phyloP scores from a whole-genome alignment of 768 basidiomycete species.

The Trametes villosa region DNA sequence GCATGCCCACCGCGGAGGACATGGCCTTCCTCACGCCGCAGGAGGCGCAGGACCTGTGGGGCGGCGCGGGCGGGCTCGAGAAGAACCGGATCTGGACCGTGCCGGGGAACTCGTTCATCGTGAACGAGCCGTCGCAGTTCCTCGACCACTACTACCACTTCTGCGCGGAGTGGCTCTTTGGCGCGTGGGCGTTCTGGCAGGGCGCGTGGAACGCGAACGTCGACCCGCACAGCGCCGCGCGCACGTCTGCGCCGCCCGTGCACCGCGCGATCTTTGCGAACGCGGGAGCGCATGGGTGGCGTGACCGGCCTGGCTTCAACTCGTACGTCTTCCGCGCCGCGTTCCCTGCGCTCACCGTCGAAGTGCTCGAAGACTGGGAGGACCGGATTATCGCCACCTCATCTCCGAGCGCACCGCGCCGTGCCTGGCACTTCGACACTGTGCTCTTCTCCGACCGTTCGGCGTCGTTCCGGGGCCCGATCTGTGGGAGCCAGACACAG shows the following conservation, averaged over 20 bases:
- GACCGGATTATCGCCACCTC: slow-evolving; percentile 52
- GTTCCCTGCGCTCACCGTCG: slow-evolving; percentile 72
- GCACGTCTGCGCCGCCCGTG: slow-evolving; percentile 54
- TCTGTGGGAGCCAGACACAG: slow-evolving; percentile 68
- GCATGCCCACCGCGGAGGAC: slow-evolving; percentile 67
- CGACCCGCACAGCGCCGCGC: slow-evolving; percentile 21
- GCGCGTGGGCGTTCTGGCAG: slow-evolving; percentile 75
- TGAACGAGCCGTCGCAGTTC: slow-evolving; percentile 78
- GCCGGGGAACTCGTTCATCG: slow-evolving; percentile 71
- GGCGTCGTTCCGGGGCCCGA: slow-evolving; percentile 69
- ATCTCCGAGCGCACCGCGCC: slow-evolving; percentile 22
- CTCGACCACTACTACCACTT: slow-evolving; percentile 89
- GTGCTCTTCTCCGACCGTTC: slow-evolving; percentile 75
- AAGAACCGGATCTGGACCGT: slow-evolving; percentile 65
- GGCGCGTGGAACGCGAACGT: slow-evolving; percentile 45
- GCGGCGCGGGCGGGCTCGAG: slow-evolving; percentile 35
- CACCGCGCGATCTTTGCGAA: slow-evolving; percentile 76
- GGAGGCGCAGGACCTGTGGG: slow-evolving; percentile 69
- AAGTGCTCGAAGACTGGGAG: slow-evolving; percentile 70
- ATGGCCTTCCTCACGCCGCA: slow-evolving; percentile 64
- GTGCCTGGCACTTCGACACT: slow-evolving; percentile 73
- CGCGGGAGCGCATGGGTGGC: slow-evolving; percentile 61
- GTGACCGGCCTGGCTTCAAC: slow-evolving; percentile 81
- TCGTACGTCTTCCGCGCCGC: slow-evolving; percentile 73
- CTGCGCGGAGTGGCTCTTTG: slow-evolving; percentile 79